Conservation (phyloP, 1,139 yeast species). For the Diutina neorugosa region DNA sequence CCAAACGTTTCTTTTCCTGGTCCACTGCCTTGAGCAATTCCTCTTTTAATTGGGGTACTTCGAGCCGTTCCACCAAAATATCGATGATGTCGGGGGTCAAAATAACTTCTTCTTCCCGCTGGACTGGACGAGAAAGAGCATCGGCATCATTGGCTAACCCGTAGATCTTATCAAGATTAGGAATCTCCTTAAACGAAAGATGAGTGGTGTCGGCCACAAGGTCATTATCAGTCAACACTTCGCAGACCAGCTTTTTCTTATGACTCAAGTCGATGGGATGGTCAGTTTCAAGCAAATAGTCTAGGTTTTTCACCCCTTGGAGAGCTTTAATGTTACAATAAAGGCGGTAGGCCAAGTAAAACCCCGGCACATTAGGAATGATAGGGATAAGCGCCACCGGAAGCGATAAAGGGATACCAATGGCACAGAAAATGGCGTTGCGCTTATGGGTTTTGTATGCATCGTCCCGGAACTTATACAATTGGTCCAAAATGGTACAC, state of each 20-base stretch:
- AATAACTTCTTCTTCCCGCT: not conserved
- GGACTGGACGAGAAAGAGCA: not conserved
- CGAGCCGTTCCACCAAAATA: not conserved
- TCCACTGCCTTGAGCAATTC: not conserved
- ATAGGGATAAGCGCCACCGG: slow-evolving; percentile 78
- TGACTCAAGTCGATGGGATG: slow-evolving; percentile 6
- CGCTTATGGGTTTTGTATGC: slow-evolving; percentile 20
- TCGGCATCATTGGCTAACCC: not conserved
- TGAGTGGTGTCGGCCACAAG: slow-evolving; percentile 7
- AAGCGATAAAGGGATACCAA: slow-evolving; percentile 64
- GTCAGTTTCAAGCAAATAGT: slow-evolving; percentile 27
- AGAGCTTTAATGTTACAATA: slow-evolving; percentile 79
- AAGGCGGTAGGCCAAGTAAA: slow-evolving; percentile 68
- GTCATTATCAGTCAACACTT: slow-evolving; percentile 1
- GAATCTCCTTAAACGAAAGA: slow-evolving; percentile 6
- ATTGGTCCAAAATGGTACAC: slow-evolving; percentile 20
- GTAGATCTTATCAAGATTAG: slow-evolving; percentile 7
- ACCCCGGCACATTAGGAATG: slow-evolving; percentile 93
- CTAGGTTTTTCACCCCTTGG: slow-evolving; percentile 61
- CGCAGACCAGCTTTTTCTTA: slow-evolving; percentile 1
- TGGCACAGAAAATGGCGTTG: slow-evolving; percentile 31
- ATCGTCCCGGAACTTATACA: slow-evolving; percentile 17
- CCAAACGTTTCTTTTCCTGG: not conserved
- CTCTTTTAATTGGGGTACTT: not conserved
- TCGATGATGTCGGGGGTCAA: not conserved